These are phyloP conservation scores for Neofusicoccum cordaticola DNA, from an alignment of 2,329 filamentous ascomycete genomes.

Conservation along the genomic window DNA sequence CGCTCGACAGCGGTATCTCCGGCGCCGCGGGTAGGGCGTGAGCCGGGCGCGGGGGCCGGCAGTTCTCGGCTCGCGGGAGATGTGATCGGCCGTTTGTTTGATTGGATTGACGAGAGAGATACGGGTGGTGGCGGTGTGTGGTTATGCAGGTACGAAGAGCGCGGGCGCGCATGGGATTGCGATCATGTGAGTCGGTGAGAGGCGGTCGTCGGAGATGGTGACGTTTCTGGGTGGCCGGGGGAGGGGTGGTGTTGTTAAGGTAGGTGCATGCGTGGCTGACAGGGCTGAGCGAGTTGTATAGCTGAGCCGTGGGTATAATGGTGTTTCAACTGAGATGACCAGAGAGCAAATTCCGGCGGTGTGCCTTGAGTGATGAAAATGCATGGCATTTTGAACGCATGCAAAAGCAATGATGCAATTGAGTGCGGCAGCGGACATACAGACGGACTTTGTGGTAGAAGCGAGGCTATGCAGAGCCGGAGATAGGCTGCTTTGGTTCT, in stretches of 20 bases:
- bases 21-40: too few relatives aligned
- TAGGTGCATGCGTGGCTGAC: background rate
- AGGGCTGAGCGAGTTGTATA: slow-evolving; percentile 6
- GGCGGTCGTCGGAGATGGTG: background rate
- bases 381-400: background rate
- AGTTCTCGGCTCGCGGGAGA: too few relatives aligned
- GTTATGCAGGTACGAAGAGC: too few relatives aligned
- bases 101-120: too few relatives aligned
- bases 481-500: background rate
- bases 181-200: too few relatives aligned
- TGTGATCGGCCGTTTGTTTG: too few relatives aligned
- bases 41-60: too few relatives aligned
- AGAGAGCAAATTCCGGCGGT: background rate
- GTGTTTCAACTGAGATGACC: background rate
- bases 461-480: background rate
- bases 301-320: background rate
- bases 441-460: background rate
- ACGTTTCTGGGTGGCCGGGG: background rate
- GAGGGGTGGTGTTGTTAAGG: too few relatives aligned
- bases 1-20: too few relatives aligned
- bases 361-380: background rate
- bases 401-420: background rate
- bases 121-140: too few relatives aligned
- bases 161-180: too few relatives aligned
- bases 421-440: background rate